Evolutionary conservation across 2,329 filamentous ascomycete genomes (phyloP).

Genomic region (Cytospora paraplurivora): DNA sequence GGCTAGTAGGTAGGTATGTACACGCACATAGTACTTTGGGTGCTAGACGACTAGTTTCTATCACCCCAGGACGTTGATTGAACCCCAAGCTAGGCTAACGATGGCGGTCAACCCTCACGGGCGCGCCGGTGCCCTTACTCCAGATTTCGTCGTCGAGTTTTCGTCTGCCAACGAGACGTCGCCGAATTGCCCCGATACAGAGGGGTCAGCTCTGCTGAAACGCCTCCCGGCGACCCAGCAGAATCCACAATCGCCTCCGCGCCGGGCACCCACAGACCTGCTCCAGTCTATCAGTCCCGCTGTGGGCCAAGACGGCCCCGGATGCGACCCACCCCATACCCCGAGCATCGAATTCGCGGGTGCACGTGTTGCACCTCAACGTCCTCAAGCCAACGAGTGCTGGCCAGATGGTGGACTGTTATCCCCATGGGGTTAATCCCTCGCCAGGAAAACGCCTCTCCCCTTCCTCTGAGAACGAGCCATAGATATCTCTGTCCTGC

Average conservation of each 20-base stretch:
- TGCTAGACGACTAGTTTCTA: slow-evolving; percentile 1
- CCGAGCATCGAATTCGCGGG: slow-evolving; percentile 7
- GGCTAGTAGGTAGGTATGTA: not conserved
- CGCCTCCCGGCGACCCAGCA: not conserved
- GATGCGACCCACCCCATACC: slow-evolving; percentile 15
- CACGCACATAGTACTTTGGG: not conserved
- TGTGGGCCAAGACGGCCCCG: slow-evolving; percentile 18
- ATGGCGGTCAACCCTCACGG: slow-evolving; percentile 3
- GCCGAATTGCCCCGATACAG: not conserved
- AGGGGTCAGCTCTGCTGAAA: not conserved
- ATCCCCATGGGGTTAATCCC: not conserved
- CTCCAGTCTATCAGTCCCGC: slow-evolving; percentile 19
- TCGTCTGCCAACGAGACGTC: not conserved
- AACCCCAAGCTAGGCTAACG: not conserved
- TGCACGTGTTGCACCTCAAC: slow-evolving; percentile 13
- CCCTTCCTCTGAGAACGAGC: not conserved
- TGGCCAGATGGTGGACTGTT: not conserved
- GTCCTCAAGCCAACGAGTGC: not conserved
- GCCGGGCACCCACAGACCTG: slow-evolving; percentile 6
- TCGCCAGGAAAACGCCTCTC: not conserved
- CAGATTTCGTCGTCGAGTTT: not conserved
- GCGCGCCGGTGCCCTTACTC: not conserved
- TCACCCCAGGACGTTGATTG: not conserved
- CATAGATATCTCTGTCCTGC: too few species aligned
- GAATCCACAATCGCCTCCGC: slow-evolving; percentile 3